Conservation (phyloP, 139 green algal genomes). For the Mesotaenium endlicherianum region DNA sequence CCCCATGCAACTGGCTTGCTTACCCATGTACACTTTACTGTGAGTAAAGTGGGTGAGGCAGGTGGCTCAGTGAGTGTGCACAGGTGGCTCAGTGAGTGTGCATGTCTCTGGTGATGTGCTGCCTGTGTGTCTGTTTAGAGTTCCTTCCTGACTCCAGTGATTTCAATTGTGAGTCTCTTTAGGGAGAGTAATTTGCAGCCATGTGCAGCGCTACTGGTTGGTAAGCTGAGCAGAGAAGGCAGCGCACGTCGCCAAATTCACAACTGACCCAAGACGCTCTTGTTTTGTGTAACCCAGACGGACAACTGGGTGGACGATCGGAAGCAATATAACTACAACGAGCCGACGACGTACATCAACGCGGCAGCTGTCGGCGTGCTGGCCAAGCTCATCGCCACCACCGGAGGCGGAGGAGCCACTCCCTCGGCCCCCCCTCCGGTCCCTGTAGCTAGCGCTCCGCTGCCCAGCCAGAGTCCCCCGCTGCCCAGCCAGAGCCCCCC, state of each 20-base stretch:
- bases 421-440: conserved; percentile 14
- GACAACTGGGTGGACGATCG: too few species aligned
- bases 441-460: conserved; percentile 1
- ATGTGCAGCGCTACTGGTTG: not conserved
- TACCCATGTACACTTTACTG: too few species aligned
- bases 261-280: too few species aligned
- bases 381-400: not conserved
- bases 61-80: too few species aligned
- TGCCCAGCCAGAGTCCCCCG: not conserved
- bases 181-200: not conserved
- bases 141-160: not conserved
- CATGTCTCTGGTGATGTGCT: too few species aligned
- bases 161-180: not conserved
- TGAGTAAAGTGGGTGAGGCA: too few species aligned
- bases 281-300: too few species aligned
- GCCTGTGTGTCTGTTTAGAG: too few species aligned
- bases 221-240: not conserved
- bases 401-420: conserved; percentile 1
- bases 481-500: not conserved
- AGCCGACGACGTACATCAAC: conserved; percentile 47
- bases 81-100: too few species aligned
- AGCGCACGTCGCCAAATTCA: not conserved
- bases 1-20: too few species aligned
- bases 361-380: conserved; percentile 11
- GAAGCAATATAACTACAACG: conserved; percentile 14